phyloP scores from a whole-genome alignment of 1,284 basidiomycete genomes.

The Sporisorium scitamineum region DNA sequence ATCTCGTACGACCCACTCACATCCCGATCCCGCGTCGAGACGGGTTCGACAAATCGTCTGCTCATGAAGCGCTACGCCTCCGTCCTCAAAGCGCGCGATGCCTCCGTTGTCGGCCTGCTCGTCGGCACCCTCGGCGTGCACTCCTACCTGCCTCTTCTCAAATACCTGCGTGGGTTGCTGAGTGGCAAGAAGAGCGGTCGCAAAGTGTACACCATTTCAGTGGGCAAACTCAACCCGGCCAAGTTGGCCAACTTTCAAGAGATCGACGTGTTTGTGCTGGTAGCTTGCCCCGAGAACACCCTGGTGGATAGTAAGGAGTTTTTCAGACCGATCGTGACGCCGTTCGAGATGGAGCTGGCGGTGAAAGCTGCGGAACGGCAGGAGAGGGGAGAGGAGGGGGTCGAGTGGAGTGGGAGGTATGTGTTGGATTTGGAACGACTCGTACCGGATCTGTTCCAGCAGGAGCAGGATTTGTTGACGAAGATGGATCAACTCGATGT shows the following conservation, averaged over 20 bases:
- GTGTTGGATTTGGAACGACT: conserved; percentile 80
- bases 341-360: conserved; percentile 89
- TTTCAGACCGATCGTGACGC: conserved; percentile 89
- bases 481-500: conserved; percentile 14
- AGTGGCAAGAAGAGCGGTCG: conserved; percentile 76
- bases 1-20: conserved; percentile 81
- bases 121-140: conserved; percentile 91
- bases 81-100: conserved; percentile 88
- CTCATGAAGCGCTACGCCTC: conserved; percentile 91
- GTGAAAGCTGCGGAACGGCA: conserved; percentile 71
- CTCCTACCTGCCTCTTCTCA: conserved; percentile 36
- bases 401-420: conserved; percentile 82
- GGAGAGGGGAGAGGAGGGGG: conserved; percentile 40
- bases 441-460: conserved; percentile 60
- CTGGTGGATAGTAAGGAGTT: conserved; percentile 88
- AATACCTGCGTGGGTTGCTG: conserved; percentile 49
- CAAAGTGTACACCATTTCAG: conserved; percentile 85
- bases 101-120: conserved; percentile 93
- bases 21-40: conserved; percentile 73
- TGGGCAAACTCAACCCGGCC: conserved; percentile 93
- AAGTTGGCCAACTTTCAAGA: conserved; percentile 97
- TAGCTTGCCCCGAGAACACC: conserved; percentile 94
- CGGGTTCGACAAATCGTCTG: conserved; percentile 76
- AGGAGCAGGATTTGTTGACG: background rate
- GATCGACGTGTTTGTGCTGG: conserved; percentile 93